Evolutionary conservation across 1,284 basidiomycete genomes (phyloP).

Genomic region (Hymenochaete sp.): DNA sequence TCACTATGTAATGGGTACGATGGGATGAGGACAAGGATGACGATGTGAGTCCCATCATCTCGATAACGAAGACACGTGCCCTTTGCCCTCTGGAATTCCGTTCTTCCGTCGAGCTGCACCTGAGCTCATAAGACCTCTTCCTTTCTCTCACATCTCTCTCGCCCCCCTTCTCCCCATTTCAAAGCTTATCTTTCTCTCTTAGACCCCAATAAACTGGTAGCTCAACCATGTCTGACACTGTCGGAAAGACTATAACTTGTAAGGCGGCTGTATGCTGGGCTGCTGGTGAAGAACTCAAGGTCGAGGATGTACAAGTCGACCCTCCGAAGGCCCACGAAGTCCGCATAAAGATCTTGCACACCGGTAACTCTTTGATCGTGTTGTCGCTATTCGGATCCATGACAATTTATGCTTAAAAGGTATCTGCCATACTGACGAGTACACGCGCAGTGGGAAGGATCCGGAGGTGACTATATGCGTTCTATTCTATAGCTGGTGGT

Average conservation of each 20-base stretch:
- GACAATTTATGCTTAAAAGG: conserved; percentile 36
- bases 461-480: conserved; percentile 55
- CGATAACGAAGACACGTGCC: conserved; percentile 1
- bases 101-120: background rate
- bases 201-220: conserved; percentile 11
- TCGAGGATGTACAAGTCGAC: conserved; percentile 91
- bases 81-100: background rate
- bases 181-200: no score
- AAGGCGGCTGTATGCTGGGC: conserved; percentile 97
- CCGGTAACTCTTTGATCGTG: conserved; percentile 39
- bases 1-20: background rate
- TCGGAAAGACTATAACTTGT: conserved; percentile 78
- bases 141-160: conserved; percentile 8
- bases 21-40: background rate
- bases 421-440: conserved; percentile 97
- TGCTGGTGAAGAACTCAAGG: conserved; percentile 78
- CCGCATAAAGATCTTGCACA: conserved; percentile 85
- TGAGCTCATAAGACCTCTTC: conserved; percentile 7
- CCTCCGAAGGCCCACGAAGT: conserved; percentile 90
- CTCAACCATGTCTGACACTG: conserved; percentile 58
- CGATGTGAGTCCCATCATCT: background rate
- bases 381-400: conserved; percentile 3
- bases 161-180: conserved; percentile 4
- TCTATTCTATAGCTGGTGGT: conserved; percentile 7
- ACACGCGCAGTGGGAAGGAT: conserved; percentile 94